A percentile compares a stretch with the other conserved stretches of the same genome.
Conservation (phyloP, 2,329 filamentous ascomycete species). For the Cladosporium sp. region DNA sequence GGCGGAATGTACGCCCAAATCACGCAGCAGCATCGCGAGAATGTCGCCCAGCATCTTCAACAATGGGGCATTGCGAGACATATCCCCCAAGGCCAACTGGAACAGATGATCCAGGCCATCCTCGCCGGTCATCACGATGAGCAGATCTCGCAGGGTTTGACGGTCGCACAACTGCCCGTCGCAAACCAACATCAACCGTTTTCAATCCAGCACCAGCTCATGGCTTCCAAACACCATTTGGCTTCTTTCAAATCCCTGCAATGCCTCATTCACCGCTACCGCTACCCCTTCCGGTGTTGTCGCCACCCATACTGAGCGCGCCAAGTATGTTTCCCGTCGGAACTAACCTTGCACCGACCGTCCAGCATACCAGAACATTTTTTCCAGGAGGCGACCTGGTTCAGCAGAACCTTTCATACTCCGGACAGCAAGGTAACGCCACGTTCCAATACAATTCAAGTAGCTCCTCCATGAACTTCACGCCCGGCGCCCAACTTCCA, state of each 20-base stretch:
- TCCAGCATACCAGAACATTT: not conserved
- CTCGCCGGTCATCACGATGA: constrained; percentile 2
- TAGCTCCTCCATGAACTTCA: constrained; percentile 7
- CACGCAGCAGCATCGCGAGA: not conserved
- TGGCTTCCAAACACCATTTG: not conserved
- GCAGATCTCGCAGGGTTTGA: not conserved
- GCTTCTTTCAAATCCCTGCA: not conserved
- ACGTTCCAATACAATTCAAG: constrained; percentile 11
- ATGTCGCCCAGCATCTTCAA: not conserved
- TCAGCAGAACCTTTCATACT: constrained; percentile 13
- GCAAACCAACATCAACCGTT: not conserved
- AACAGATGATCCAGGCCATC: not conserved
- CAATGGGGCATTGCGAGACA: constrained; percentile 1
- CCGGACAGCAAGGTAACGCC: constrained; percentile 5
- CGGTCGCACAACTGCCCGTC: not conserved
- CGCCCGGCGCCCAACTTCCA: not conserved
- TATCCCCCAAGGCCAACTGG: not conserved
- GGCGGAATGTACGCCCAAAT: not conserved
- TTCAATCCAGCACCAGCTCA: not conserved
- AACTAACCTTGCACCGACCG: not conserved
- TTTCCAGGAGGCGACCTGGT: constrained; percentile 11
- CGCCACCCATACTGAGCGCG: not conserved
- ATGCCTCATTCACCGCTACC: not conserved
- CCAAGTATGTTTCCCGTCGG: not conserved
- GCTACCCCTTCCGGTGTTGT: not conserved